phyloP scores from a whole-genome alignment of 257 asterid genomes.

The Coffea eugenioides region DNA sequence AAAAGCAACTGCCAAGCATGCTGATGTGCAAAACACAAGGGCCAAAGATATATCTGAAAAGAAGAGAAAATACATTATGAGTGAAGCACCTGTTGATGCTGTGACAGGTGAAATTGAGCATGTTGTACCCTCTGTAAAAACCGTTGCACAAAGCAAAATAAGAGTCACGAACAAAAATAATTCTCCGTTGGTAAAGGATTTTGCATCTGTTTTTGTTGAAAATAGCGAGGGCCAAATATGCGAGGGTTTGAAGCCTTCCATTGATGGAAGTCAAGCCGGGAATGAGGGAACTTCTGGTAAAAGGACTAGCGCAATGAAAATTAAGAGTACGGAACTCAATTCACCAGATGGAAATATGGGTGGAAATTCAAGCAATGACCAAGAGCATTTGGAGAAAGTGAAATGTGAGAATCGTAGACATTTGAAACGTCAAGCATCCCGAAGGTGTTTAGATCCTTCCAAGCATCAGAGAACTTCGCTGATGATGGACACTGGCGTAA shows the following conservation, averaged over 20 bases:
- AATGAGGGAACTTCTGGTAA: conserved; percentile 16
- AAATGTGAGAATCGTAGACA: conserved; percentile 37
- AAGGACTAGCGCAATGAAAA: conserved; percentile 26
- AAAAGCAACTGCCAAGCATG: conserved; percentile 24
- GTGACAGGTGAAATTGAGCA: conserved; percentile 24
- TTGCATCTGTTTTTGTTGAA: conserved; percentile 29
- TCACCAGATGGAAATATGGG: conserved; percentile 19
- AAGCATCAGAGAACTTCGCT: conserved; percentile 31
- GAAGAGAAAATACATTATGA: conserved; percentile 41
- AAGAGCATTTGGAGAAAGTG: conserved; percentile 33
- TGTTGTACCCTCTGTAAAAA: conserved; percentile 20
- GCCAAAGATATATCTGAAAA: conserved; percentile 36
- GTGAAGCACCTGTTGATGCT: conserved; percentile 22
- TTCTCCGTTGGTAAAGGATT: conserved; percentile 23
- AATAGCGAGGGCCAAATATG: conserved; percentile 23
- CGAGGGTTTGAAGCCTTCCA: conserved; percentile 26
- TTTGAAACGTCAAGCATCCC: conserved; percentile 28
- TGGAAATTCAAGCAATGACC: conserved; percentile 26
- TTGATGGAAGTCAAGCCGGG: conserved; percentile 31
- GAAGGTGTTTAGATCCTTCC: conserved; percentile 26
- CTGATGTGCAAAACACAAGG: conserved; percentile 27
- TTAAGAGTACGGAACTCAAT: conserved; percentile 25
- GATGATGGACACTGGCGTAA: conserved; percentile 21
- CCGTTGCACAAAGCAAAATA: conserved; percentile 32
- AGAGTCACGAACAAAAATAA: conserved; percentile 32